Conservation (phyloP, 805 yeast genomes). For the Nakazawaea pomicola region DNA sequence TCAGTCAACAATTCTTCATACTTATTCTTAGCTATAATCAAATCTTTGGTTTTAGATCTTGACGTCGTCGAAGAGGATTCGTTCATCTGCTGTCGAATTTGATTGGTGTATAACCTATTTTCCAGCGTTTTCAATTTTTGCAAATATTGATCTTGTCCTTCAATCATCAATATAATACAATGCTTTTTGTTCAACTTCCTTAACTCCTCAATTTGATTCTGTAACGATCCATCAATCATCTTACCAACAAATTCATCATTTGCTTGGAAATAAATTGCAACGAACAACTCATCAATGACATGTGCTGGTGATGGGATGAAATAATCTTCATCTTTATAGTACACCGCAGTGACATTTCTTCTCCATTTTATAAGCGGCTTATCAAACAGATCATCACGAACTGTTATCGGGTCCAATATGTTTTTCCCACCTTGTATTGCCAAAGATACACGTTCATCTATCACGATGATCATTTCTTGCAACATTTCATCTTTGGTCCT, state of each 20-base stretch:
- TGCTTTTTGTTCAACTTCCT: constrained; percentile 20
- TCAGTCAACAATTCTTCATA: constrained; percentile 36
- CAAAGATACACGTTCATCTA: constrained; percentile 26
- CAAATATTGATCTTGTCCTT: constrained; percentile 44
- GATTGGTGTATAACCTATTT: constrained; percentile 38
- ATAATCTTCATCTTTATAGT: constrained; percentile 41
- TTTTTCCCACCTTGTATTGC: neutral
- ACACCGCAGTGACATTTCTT: constrained; percentile 42
- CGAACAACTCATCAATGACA: constrained; percentile 36
- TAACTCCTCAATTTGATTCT: constrained; percentile 19
- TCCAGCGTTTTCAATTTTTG: constrained; percentile 38
- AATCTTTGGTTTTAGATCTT: neutral
- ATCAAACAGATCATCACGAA: constrained; percentile 20
- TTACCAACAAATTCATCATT: constrained; percentile 32
- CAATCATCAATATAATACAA: constrained; percentile 38
- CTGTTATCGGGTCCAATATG: constrained; percentile 14
- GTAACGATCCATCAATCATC: constrained; percentile 24
- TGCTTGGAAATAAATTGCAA: constrained; percentile 43
- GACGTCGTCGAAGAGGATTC: constrained; percentile 2
- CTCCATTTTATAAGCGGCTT: constrained; percentile 49
- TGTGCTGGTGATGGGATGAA: constrained; percentile 48
- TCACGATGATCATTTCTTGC: constrained; percentile 41
- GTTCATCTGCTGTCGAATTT: constrained; percentile 27
- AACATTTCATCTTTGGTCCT: constrained; percentile 47
- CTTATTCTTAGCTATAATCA: constrained; percentile 21